Conservation (phyloP, 1,284 basidiomycete species). For the Tilletia indica region DNA sequence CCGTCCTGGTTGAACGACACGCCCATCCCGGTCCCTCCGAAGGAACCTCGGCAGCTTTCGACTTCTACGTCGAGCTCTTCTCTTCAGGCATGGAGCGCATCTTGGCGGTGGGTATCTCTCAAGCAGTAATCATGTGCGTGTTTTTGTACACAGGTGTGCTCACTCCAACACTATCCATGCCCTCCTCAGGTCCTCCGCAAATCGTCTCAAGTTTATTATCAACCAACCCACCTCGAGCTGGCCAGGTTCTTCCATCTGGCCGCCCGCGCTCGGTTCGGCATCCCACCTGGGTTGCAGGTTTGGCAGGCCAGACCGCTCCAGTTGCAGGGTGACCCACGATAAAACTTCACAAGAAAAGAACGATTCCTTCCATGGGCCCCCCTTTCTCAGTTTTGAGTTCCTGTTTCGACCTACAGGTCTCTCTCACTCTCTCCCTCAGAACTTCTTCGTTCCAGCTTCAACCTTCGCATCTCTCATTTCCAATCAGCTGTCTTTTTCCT, state of each 20-base stretch:
- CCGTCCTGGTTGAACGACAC: constrained; percentile 25
- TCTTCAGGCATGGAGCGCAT: constrained; percentile 38
- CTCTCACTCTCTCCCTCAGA: no score
- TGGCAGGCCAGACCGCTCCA: constrained; percentile 20
- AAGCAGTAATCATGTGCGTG: background rate
- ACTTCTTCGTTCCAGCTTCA: no score
- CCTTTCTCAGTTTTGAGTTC: no score
- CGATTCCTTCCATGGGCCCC: no score
- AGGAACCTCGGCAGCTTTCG: constrained; percentile 26
- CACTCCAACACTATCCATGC: constrained; percentile 7
- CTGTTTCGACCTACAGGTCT: no score
- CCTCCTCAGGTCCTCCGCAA: constrained; percentile 18
- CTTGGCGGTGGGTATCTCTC: constrained; percentile 23
- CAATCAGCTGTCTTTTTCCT: no score
- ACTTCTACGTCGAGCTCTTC: constrained; percentile 40
- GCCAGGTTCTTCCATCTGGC: constrained; percentile 31
- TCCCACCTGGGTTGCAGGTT: constrained; percentile 21
- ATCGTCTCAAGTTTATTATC: constrained; percentile 45
- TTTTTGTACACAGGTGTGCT: constrained; percentile 24
- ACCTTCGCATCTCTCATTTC: no score
- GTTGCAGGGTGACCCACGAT: background rate
- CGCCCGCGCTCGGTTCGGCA: constrained; percentile 17
- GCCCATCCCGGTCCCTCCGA: constrained; percentile 24
- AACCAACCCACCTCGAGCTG: constrained; percentile 46
- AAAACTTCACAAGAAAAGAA: no score